phyloP scores from a whole-genome alignment of 495 filamentous ascomycete genomes.

The Penicillium malachiteum region DNA sequence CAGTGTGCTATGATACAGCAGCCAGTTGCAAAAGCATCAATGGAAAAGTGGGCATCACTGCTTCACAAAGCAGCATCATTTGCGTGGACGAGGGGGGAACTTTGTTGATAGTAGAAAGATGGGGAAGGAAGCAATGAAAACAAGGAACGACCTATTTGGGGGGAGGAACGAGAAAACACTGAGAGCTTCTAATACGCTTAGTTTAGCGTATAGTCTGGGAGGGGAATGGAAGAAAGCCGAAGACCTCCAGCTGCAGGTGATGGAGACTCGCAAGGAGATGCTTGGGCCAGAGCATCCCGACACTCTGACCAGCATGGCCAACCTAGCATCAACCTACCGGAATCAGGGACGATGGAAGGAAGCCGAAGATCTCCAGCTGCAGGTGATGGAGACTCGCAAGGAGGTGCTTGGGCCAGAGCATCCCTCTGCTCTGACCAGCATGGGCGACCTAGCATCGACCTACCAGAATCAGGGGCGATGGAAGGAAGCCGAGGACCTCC shows the following conservation, averaged over 20 bases:
- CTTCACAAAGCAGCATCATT: slow-evolving; percentile 1
- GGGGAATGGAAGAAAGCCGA: slow-evolving; percentile 5
- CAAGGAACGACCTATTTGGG: slow-evolving; percentile 3
- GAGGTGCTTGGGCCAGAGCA: background rate
- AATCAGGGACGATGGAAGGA: slow-evolving; percentile 1
- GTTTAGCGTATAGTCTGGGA: background rate
- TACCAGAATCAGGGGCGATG: slow-evolving; percentile 1
- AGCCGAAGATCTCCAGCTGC: background rate
- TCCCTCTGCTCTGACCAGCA: background rate
- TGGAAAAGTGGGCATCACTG: background rate
- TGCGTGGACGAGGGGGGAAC: background rate
- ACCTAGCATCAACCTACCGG: background rate
- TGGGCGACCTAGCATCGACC: background rate
- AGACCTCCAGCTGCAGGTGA: background rate
- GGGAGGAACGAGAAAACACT: background rate
- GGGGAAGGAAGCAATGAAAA: background rate
- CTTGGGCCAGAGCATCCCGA: background rate
- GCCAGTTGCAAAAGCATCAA: background rate
- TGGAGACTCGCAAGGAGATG: background rate
- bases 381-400: background rate
- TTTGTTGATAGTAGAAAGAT: background rate
- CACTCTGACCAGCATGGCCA: background rate
- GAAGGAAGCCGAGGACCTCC: background rate
- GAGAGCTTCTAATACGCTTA: background rate
- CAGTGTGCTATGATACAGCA: background rate